phyloP scores from a whole-genome alignment of 495 filamentous ascomycete species.

The Hypoxylon rickii region DNA sequence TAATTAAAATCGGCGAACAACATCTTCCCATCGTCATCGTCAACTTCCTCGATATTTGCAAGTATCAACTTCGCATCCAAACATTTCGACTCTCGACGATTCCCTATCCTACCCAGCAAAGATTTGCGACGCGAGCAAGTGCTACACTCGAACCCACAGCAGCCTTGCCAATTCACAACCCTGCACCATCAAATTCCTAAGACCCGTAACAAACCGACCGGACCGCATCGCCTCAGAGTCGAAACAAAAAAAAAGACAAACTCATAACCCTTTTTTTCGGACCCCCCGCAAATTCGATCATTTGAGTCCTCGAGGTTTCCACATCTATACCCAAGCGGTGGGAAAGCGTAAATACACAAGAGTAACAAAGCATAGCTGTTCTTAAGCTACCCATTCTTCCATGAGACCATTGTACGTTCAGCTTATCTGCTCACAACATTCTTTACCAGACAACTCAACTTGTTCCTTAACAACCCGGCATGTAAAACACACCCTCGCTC shows the following conservation, averaged over 20 bases:
- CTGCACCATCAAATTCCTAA: no score
- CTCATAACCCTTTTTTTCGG: neutral
- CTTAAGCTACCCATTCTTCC: conserved; percentile 2
- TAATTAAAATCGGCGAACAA: conserved; percentile 3
- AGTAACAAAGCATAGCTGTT: neutral
- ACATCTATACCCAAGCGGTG: neutral
- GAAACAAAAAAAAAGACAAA: no score
- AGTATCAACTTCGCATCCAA: neutral
- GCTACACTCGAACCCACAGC: neutral
- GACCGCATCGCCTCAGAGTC: no score
- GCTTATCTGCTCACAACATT: neutral
- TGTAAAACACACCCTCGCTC: no score
- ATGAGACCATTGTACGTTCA: conserved; percentile 25
- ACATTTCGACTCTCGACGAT: neutral
- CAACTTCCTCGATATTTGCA: neutral
- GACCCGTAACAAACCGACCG: no score
- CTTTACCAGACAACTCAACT: no score
- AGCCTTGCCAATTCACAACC: no score
- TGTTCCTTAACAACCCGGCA: no score
- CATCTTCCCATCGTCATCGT: conserved; percentile 6
- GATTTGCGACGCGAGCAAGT: neutral
- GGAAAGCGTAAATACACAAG: conserved; percentile 12
- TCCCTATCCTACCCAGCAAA: no score
- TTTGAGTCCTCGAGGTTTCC: conserved; percentile 9
- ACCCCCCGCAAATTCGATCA: conserved; percentile 12